Evolutionary conservation across 176 grass and related monocot genomes (phyloP).

Genomic region (Alloteropsis semialata): DNA sequence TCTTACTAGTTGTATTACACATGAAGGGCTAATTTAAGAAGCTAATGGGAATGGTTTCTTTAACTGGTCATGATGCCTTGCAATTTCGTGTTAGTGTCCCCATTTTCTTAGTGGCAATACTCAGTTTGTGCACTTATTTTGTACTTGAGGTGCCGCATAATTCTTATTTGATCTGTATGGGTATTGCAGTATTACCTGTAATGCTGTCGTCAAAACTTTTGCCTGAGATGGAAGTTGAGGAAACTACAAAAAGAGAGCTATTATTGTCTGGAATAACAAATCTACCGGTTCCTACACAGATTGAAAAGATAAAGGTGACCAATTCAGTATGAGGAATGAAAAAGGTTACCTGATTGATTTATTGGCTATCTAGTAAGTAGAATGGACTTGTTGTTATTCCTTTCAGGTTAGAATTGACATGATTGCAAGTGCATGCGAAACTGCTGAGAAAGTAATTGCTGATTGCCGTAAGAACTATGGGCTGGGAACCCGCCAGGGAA

Average conservation of each 20-base stretch:
- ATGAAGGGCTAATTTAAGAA: not conserved
- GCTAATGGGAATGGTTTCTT: not conserved
- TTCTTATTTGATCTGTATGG: conserved; percentile 2
- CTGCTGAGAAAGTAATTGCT: conserved; percentile 84
- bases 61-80: not conserved
- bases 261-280: conserved; percentile 73
- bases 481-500: conserved; percentile 69
- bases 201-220: conserved; percentile 94
- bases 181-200: conserved; percentile 73
- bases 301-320: conserved; percentile 86
- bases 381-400: conserved; percentile 6
- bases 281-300: conserved; percentile 66
- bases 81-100: conserved; percentile 26
- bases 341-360: conserved; percentile 10
- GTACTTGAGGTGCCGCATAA: not conserved
- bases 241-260: conserved; percentile 75
- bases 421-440: conserved; percentile 93
- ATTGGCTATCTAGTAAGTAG: conserved; percentile 8
- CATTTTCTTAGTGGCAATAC: not conserved
- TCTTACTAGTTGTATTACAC: not conserved
- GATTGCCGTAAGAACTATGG: conserved; percentile 75
- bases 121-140: not conserved
- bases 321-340: conserved; percentile 9
- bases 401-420: conserved; percentile 91
- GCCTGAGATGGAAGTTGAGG: conserved; percentile 85